Conservation (phyloP, 768 basidiomycete genomes). For the Boletus tylopilopsis region DNA sequence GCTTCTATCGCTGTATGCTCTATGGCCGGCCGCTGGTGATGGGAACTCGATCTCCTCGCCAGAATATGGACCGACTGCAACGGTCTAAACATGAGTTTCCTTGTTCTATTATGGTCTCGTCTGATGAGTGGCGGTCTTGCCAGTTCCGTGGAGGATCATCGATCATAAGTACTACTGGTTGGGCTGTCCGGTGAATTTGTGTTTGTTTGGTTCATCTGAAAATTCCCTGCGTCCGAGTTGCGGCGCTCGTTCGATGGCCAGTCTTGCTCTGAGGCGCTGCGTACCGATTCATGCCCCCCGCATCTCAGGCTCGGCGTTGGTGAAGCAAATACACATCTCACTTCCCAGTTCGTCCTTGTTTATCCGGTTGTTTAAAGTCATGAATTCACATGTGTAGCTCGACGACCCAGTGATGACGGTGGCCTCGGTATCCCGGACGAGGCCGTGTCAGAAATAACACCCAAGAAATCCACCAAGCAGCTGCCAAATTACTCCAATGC, state of each 20-base stretch:
- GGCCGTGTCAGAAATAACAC: not conserved
- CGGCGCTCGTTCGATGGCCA: conserved; percentile 18
- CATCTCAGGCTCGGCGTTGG: conserved; percentile 3
- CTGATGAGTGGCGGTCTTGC: too few relatives aligned
- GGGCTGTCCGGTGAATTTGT: conserved; percentile 10
- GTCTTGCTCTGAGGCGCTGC: conserved; percentile 9
- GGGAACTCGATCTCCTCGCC: too few relatives aligned
- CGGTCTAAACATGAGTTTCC: too few relatives aligned
- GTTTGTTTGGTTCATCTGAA: conserved; percentile 3
- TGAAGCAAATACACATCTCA: conserved; percentile 19
- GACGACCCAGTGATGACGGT: conserved; percentile 5
- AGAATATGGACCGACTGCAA: too few relatives aligned
- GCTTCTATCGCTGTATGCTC: too few relatives aligned
- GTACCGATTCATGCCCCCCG: not conserved
- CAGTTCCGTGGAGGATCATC: too few relatives aligned
- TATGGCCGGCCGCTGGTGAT: too few relatives aligned
- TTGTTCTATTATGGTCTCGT: too few relatives aligned
- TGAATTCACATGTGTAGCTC: conserved; percentile 13
- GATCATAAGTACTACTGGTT: too few relatives aligned
- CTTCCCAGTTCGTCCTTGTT: conserved; percentile 20
- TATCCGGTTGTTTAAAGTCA: not conserved
- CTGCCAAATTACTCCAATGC: not conserved
- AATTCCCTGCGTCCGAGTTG: too few relatives aligned
- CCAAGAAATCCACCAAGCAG: not conserved
- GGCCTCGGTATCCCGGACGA: conserved; percentile 11